A percentile compares a stretch with the other conserved stretches of the same genome.
These are phyloP conservation scores for Physcomitrellopsis africana DNA, from an alignment of 225 moss, liverwort and hornwort genomes.

Conservation along the genomic window DNA sequence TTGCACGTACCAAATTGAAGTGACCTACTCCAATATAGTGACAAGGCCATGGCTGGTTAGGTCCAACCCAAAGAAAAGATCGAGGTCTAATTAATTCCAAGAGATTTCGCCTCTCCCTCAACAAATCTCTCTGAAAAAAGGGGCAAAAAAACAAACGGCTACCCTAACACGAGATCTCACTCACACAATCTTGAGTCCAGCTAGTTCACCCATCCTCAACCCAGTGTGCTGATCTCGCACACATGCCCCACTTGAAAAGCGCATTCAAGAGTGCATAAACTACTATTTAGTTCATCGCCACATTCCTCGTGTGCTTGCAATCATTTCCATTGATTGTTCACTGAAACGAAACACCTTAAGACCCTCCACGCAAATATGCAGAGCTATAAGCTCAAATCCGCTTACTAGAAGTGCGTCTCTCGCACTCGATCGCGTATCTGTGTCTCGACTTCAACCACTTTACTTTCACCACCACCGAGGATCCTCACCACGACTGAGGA, in stretches of 20 bases:
- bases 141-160: not conserved
- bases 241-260: constrained; percentile 7
- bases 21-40: constrained; percentile 30
- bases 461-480: not conserved
- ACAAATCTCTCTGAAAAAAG: not conserved
- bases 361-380: not conserved
- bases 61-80: not conserved
- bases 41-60: constrained; percentile 36
- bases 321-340: constrained; percentile 17
- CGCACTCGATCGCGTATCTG: not conserved
- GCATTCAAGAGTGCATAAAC: not conserved
- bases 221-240: constrained; percentile 22
- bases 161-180: not conserved
- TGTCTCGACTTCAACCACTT: not conserved
- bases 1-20: constrained; percentile 21
- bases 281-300: not conserved
- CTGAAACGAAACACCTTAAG: not conserved
- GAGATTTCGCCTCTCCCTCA: not conserved
- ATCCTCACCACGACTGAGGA: not conserved
- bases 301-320: not conserved
- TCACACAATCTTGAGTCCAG: not conserved
- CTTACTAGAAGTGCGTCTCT: not conserved
- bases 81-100: not conserved
- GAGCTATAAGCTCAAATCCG: not conserved
- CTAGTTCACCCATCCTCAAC: not conserved